A percentile compares a stretch with the other conserved stretches of the same genome.
Conservation (phyloP, 768 basidiomycete species). For the Hypsizygus marmoreus region DNA sequence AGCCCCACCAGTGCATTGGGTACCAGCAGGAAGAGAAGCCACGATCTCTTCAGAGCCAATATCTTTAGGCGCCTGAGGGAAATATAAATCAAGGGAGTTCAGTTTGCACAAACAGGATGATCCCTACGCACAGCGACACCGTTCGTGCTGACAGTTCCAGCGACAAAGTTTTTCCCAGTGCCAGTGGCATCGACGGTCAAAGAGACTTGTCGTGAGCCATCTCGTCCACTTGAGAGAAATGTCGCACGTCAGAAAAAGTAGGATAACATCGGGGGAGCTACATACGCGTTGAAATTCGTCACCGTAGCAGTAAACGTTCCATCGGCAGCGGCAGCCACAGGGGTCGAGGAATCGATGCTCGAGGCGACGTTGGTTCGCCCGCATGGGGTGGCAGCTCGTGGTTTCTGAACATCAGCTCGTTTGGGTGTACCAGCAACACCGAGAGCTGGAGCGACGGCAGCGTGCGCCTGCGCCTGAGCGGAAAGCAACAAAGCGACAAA, state of each 20-base stretch:
- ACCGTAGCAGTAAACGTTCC: slow-evolving; percentile 43
- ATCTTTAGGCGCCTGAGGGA: slow-evolving; percentile 36
- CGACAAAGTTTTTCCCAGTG: slow-evolving; percentile 38
- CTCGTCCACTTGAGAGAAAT: slow-evolving; percentile 32
- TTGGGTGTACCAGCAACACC: slow-evolving; percentile 31
- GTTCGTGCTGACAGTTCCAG: slow-evolving; percentile 43
- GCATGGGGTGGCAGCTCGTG: slow-evolving; percentile 33
- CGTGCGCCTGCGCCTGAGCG: slow-evolving; percentile 20
- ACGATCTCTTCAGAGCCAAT: slow-evolving; percentile 41
- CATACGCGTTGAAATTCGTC: slow-evolving; percentile 50
- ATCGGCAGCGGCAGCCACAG: slow-evolving; percentile 38
- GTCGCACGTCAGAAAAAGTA: background rate
- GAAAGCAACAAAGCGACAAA: slow-evolving; percentile 11
- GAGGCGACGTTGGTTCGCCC: slow-evolving; percentile 43
- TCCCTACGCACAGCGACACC: slow-evolving; percentile 43
- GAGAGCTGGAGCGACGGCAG: slow-evolving; percentile 43
- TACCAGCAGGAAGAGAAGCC: slow-evolving; percentile 48
- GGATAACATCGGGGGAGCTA: background rate
- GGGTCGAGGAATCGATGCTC: slow-evolving; percentile 39
- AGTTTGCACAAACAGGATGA: background rate
- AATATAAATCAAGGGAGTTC: background rate
- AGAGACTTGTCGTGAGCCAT: slow-evolving; percentile 50
- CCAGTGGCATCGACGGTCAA: slow-evolving; percentile 50
- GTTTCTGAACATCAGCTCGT: slow-evolving; percentile 28
- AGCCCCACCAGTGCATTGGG: slow-evolving; percentile 51